Base-by-base conservation (phyloP, 148 eudicot species). In the Camellia lanceoleosa region DNA sequence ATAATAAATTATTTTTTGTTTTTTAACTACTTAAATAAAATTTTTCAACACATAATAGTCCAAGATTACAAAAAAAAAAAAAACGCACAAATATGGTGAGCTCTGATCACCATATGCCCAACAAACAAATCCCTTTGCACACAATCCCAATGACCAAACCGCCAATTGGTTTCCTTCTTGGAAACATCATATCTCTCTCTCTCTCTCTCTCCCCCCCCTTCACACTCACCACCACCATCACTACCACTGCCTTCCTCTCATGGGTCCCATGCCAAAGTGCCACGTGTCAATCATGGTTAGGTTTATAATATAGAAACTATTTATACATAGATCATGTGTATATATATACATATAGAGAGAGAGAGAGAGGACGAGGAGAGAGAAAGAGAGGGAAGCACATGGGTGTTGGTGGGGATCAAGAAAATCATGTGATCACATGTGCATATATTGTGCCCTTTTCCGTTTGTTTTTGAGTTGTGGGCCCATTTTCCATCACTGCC, bases 341-440 rank as follows among this genome's bases (percentile, higher is more conserved):
- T 47, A 47, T 47, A 7, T 47, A 47, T 3, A 49, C 0, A 49
- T 49, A 7, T 3, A 49, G 5, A 49, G 52, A 7, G 12, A 8
- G 9, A 55, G 59, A n/a, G 42, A 11, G 7, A 62, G 38, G 38
- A 30, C 38, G 52, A 12, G 14, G 10, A 55, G 59, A n/a, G 42
- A 11, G 7, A 62, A 52, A 62, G 51, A 60, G 65, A 44, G 47
- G 79, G 56, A 76, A 20, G 83, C 83, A 81, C 71, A 76, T 76
- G 83, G 80, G 80, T 46, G 55, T 79, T 76, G 80, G 79, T 59
- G 69, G 68, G 69, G 69, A 58, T 76, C 62, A 59, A 81, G 75
- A 81, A 81, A 77, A 56, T 82, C 84, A 82, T 82, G 84, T 82
- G 84, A 82, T 82, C 63, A 49, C 80, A 82, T 82, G 84, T 77